phyloP scores from a whole-genome alignment of 1,284 basidiomycete genomes.

The Cystobasidium sp. region DNA sequence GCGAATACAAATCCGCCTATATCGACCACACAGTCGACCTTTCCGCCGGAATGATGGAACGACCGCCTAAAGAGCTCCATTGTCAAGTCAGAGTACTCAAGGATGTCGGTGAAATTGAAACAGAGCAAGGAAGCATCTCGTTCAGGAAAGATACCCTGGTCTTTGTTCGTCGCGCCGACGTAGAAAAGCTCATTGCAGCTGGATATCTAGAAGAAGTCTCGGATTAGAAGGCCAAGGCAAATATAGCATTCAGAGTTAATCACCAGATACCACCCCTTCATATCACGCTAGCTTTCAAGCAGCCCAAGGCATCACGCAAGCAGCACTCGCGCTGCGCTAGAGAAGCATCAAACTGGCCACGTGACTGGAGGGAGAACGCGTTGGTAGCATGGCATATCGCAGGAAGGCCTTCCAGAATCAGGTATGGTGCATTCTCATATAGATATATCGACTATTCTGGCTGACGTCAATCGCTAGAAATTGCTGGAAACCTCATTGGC shows the following conservation, averaged over 20 bases:
- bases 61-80: slow-evolving; percentile 78
- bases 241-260: not conserved
- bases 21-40: slow-evolving; percentile 66
- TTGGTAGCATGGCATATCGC: too few species aligned
- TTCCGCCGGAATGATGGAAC: slow-evolving; percentile 41
- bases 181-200: slow-evolving; percentile 88
- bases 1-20: slow-evolving; percentile 83
- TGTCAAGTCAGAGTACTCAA: slow-evolving; percentile 75
- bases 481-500: too few species aligned
- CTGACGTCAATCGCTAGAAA: too few species aligned
- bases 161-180: slow-evolving; percentile 79
- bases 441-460: too few species aligned
- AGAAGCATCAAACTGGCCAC: too few species aligned
- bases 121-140: slow-evolving; percentile 80
- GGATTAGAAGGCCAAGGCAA: slow-evolving; percentile 16
- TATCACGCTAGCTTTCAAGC: not conserved
- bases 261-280: not conserved
- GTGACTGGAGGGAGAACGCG: too few species aligned
- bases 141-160: slow-evolving; percentile 87
- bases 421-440: too few species aligned
- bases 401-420: too few species aligned
- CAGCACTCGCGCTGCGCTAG: too few species aligned
- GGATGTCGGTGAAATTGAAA: slow-evolving; percentile 87
- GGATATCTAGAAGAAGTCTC: slow-evolving; percentile 72
- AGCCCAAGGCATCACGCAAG: too few species aligned